Evolutionary conservation across 176 grass and related monocot species (phyloP).

Genomic region (Leersia perrieri): DNA sequence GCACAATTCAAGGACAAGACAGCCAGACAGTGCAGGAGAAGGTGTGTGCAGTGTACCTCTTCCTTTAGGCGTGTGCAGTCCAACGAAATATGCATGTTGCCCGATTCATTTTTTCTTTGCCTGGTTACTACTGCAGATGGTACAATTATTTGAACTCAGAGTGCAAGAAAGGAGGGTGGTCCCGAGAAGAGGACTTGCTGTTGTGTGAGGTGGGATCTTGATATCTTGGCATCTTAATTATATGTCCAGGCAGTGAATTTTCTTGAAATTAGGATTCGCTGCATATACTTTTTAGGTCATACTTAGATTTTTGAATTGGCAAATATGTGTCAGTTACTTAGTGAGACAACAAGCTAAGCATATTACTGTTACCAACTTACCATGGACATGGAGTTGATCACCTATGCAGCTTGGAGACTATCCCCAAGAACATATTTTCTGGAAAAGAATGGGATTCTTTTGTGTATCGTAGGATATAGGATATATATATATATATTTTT

Average conservation of each 20-base stretch:
- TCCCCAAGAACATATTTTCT: background rate
- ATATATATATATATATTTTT: background rate
- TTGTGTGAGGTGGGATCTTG: constrained; percentile 79
- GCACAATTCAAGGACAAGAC: constrained; percentile 95
- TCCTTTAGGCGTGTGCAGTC: too few relatives aligned
- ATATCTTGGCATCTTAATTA: constrained; percentile 18
- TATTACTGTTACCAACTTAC: background rate
- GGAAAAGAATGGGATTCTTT: background rate
- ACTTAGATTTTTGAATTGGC: background rate
- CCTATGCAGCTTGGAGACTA: background rate
- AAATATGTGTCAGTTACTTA: background rate
- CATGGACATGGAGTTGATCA: background rate
- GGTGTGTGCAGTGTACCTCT: constrained; percentile 41
- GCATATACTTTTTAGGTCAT: background rate
- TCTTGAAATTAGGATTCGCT: background rate
- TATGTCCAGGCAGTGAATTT: constrained; percentile 7
- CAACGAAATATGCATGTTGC: background rate
- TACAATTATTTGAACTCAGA: constrained; percentile 95
- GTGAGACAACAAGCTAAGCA: background rate
- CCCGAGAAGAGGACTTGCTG: constrained; percentile 80
- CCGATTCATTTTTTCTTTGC: background rate
- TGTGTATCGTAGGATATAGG: constrained; percentile 10
- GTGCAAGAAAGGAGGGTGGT: constrained; percentile 99
- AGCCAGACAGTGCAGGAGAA: constrained; percentile 88
- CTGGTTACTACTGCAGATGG: constrained; percentile 56